Evolutionary conservation across 495 filamentous ascomycete genomes (phyloP).

Genomic region (Elasticomyces elasticus): DNA sequence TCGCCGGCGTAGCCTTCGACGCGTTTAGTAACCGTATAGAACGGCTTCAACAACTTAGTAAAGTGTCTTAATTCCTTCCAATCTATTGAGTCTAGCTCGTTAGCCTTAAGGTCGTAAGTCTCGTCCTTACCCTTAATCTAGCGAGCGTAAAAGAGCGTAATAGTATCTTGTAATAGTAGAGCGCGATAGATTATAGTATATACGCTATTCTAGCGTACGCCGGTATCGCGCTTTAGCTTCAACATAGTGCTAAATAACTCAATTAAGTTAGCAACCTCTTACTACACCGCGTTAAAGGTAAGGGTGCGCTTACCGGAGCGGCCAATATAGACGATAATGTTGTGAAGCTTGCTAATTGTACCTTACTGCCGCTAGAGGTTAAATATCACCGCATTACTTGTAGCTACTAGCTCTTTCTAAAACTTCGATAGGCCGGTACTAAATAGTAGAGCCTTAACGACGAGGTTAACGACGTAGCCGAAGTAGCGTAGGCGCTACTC

Average conservation of each 20-base stretch:
- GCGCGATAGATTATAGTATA: conserved; percentile 8
- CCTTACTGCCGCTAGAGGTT: conserved; percentile 7
- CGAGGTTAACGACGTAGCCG: conserved; percentile 13
- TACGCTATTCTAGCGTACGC: conserved; percentile 9
- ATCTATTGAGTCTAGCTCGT: conserved; percentile 1
- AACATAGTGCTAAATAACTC: not conserved
- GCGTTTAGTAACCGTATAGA: not conserved
- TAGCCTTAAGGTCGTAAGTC: not conserved
- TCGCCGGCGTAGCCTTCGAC: conserved; percentile 4
- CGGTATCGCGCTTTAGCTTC: not conserved
- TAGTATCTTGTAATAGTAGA: not conserved
- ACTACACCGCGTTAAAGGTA: not conserved
- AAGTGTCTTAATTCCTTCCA: conserved; percentile 13
- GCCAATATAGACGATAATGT: conserved; percentile 6
- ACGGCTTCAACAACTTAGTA: conserved; percentile 1
- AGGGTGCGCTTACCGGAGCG: not conserved
- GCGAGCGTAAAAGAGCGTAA: conserved; percentile 6
- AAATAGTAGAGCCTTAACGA: conserved; percentile 8
- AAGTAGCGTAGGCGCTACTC: conserved; percentile 6
- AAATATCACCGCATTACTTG: not conserved
- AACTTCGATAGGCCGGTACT: not conserved
- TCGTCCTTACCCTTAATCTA: conserved; percentile 1
- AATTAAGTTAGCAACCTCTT: conserved; percentile 2
- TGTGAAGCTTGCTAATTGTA: conserved; percentile 16
- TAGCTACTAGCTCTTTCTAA: conserved; percentile 2